Base-by-base conservation (phyloP, 306 rosid species). In the Cicer chorassanicum region DNA sequence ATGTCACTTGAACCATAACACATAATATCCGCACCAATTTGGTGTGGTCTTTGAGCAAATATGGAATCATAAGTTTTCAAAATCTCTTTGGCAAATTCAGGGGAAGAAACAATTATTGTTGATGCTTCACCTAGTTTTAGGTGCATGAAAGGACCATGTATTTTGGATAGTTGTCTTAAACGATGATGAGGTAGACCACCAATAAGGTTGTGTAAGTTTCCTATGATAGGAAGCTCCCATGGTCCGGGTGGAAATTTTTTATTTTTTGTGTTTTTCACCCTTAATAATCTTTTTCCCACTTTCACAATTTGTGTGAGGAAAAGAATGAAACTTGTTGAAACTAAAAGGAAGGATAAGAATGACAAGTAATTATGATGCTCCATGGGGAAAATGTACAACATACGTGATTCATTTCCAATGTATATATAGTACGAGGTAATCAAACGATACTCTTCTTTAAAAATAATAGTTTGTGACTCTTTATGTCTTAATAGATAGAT, bases 101-200 rank as follows among this genome's bases (percentile, higher is more conserved):
- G 79, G 0, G 85, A 80, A 48, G 89, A 86, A 6, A 82, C 76
- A 7, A 82, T 57, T 9, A 69, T 46, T 45, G 66, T 44, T 9
- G 88, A 71, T 40, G 68, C 56, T 18, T 77, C 71, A 19, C 82
- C 84, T 38, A 80, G 80, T 13, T 77, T 61, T 0, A 88, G 59
- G 57, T 83, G 85, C 91, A 88, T 88, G 0, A 88, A 49, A 40
- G 91, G 86, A 9, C 91, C 91, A 81, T 82, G 14, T 11, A 55
- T 76, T 7, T 70, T 29, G n/a, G 89, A 73, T 19, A 88, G 59
- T 8, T 80, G 19, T 65, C 70, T 16, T 0, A 82, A 43, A 48
- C 74, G 2, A 1, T 54, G 86, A 41, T 82, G 86, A 0, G 83
- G 77, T n/a, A 51, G 64, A 38, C 43, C 38, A 0, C 63, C 68